Conservation (phyloP, 805 yeast genomes). For the Candida palmyrensis region DNA sequence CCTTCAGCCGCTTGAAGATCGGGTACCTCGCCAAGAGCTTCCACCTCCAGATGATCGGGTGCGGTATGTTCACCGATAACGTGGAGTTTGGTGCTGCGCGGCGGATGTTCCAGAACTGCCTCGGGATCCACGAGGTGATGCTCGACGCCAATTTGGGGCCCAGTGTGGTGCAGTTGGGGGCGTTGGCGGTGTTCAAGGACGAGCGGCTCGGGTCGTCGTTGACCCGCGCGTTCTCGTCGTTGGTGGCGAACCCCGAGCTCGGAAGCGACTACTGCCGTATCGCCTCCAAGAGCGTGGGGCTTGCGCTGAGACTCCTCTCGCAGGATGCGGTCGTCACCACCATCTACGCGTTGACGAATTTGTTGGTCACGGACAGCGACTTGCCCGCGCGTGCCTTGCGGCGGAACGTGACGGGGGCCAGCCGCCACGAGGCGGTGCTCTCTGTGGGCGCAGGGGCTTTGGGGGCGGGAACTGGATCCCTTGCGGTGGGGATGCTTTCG, state of each 20-base stretch:
- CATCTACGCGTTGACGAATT: constrained; percentile 76
- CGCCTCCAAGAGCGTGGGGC: constrained; percentile 56
- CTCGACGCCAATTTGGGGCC: constrained; percentile 48
- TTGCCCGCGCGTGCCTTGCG: constrained; percentile 18
- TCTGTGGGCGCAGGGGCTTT: too few relatives aligned
- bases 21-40: constrained; percentile 52
- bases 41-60: constrained; percentile 57
- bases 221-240: constrained; percentile 43
- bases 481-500: not conserved
- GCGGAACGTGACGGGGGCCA: constrained; percentile 14
- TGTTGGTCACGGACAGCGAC: constrained; percentile 53
- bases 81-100: constrained; percentile 40
- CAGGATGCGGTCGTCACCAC: constrained; percentile 83
- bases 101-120: constrained; percentile 43
- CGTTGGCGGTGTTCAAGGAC: constrained; percentile 44
- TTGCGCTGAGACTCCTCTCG: constrained; percentile 61
- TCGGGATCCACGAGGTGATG: constrained; percentile 50
- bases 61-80: constrained; percentile 45
- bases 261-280: constrained; percentile 41
- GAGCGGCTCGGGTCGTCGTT: constrained; percentile 31
- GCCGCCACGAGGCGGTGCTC: constrained; percentile 9
- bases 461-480: not conserved
- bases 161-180: constrained; percentile 50
- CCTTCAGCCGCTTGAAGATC: constrained; percentile 40
- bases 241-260: constrained; percentile 53